Base-by-base conservation (phyloP, 305 asterid species). In the Ajuga reptans region DNA sequence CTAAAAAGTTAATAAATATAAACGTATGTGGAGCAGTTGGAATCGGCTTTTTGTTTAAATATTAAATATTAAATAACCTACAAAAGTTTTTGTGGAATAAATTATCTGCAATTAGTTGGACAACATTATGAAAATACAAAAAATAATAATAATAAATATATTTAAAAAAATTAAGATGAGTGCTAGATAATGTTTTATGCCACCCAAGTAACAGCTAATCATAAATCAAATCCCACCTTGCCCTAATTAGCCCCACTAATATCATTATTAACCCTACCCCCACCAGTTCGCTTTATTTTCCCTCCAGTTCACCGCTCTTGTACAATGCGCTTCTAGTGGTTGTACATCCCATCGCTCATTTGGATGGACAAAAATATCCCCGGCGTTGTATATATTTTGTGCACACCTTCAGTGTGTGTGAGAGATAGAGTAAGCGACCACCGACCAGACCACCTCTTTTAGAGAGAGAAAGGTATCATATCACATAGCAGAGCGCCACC, bases 201-300 rank as follows among this genome's bases (percentile, higher is more conserved):
- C 77, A 76, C 61, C 78, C 39, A 41, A 8, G 5, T 5, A 9
- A 68, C 82, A 77, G 73, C 78, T 65, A 74, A 59, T 59, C 33
- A 59, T 39, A 39, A 39, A 34, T 14, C 6, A 57, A 21, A 57
- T 34, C 64, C 64, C 64, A 57, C 51, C 17, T 50, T 61, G 51
- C 72, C 75, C 64, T 66, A 77, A 66, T 71, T 71, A 52, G 51
- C 69, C 81, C 81, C 75, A 72, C 77, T 16, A 64, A 21, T 51
- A 69, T 63, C 12, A 51, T 61, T 10, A 53, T 24, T 9, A 0
- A n/a, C 62, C 18, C 12, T 12, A 21, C 17, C 10, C 36, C 36
- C 36, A 31, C 36, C 36, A 5, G 9, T 7, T 10, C 57, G 17
- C 77, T 16, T 59, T 69, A 46, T 55, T 75, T 57, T 60, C 78